Percentiles rank a stretch among this genome's conserved stretches.
phyloP scores from a whole-genome alignment of 768 basidiomycete species.

The Suillus sp. region DNA sequence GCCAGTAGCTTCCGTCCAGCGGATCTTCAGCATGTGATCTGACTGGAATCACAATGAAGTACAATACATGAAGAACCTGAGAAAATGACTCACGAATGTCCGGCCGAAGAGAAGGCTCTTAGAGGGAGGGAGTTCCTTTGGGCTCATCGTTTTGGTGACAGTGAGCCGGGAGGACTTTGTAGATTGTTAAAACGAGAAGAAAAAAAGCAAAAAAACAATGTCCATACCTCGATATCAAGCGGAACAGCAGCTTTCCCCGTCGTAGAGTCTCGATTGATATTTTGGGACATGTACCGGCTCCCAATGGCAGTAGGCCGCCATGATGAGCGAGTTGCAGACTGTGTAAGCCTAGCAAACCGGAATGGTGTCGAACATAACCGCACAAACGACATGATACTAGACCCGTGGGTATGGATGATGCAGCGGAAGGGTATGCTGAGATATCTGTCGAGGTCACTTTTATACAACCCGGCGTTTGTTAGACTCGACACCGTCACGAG shows the following conservation, averaged over 20 bases:
- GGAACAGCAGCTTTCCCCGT: slow-evolving; percentile 48
- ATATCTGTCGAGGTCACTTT: slow-evolving; percentile 20
- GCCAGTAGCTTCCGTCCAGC: slow-evolving; percentile 69
- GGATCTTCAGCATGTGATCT: slow-evolving; percentile 85
- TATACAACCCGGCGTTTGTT: slow-evolving; percentile 21
- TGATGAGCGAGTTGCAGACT: slow-evolving; percentile 2
- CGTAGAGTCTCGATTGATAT: slow-evolving; percentile 40
- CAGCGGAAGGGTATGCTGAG: slow-evolving; percentile 7
- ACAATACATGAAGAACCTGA: slow-evolving; percentile 14
- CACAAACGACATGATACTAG: slow-evolving; percentile 22
- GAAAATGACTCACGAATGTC: slow-evolving; percentile 62
- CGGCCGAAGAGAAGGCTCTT: slow-evolving; percentile 80
- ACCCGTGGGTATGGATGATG: slow-evolving; percentile 10
- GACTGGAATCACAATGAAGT: slow-evolving; percentile 46
- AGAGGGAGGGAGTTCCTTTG: slow-evolving; percentile 63
- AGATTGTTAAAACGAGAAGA: slow-evolving; percentile 2
- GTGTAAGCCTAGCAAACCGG: slow-evolving; percentile 17
- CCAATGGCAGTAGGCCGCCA: slow-evolving; percentile 18
- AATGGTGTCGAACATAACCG: slow-evolving; percentile 16
- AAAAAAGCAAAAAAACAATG: neutral
- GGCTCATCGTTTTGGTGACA: slow-evolving; percentile 49
- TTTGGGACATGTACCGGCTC: slow-evolving; percentile 18
- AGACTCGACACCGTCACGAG: neutral
- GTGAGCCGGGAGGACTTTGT: slow-evolving; percentile 55
- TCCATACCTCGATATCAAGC: slow-evolving; percentile 55